A percentile compares a stretch with the other conserved stretches of the same genome.
Evolutionary conservation across 2,329 filamentous ascomycete species (phyloP).

Genomic region (Talaromyces marneffei): DNA sequence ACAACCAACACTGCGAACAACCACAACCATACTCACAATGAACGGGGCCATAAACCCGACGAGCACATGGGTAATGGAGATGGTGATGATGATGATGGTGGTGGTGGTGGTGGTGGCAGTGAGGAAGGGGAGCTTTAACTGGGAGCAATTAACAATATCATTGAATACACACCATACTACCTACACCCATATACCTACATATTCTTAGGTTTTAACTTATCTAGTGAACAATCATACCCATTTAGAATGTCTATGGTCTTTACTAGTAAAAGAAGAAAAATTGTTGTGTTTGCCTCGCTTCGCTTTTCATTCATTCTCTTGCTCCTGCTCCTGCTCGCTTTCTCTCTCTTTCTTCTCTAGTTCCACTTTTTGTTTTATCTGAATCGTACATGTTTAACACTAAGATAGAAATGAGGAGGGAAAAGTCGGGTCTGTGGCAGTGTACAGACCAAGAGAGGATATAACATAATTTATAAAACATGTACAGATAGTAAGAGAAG

Average conservation of each 20-base stretch:
- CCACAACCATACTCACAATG: background rate
- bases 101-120: conserved; percentile 37
- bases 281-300: background rate
- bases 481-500: conserved; percentile 4
- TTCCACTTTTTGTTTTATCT: background rate
- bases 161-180: background rate
- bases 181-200: no score
- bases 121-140: conserved; percentile 37
- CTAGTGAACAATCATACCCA: background rate
- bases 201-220: background rate
- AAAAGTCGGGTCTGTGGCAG: background rate
- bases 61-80: conserved; percentile 1
- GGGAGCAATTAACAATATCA: background rate
- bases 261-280: background rate
- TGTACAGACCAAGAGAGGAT: background rate
- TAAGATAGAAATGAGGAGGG: background rate
- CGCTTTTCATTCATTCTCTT: background rate
- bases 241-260: background rate
- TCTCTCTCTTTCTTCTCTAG: conserved; percentile 4
- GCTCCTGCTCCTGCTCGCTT: background rate
- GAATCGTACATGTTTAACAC: conserved; percentile 2
- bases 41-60: background rate
- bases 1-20: background rate
- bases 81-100: conserved; percentile 28
- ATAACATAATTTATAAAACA: background rate